Evolutionary conservation across 208 protist species (phyloP), one percentile per base, ranked within the genome.

Genomic region (Leishmania mexicana): DNA sequence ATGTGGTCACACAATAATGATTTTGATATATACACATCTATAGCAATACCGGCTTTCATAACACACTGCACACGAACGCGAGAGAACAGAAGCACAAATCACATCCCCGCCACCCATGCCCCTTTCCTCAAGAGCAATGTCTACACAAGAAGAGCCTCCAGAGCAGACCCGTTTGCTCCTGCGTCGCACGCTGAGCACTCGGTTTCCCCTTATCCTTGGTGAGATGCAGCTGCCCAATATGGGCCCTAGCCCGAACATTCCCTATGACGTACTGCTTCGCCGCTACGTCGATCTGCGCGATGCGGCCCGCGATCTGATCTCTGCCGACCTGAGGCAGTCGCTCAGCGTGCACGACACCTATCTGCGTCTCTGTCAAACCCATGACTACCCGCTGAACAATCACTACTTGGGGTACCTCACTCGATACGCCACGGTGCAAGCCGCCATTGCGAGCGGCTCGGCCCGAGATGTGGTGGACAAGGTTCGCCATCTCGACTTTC

Each of bases 401-500:
- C n/a, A 58, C 62, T 80, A 72, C 49, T 8, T 73, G 11, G 47
- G 72, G 35, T 80, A 80, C 64, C 76, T 80, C 15, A 35, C 13
- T 35, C 62, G 28, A 40, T 80, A 80, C 57, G 62, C 64, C 8
- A 11, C 24, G 60, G 76, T 54, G 60, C 76, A 80, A 45, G 58
- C 60, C 42, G 76, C 76, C 28, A 80, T 80, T 38, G 45, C 60
- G 6, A 42, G 11, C 15, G 64, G 76, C 57, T 19, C 45, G 49
- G 64, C 45, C 5, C n/a, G 35, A 13, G 62, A 35, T 1, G 7
- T 70, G 31, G n/a, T 72, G 45, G 19, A 42, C n/a, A 58, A 45
- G 80, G 85, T 81, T 40, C 74, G 79, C 64, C 81, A 64, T 42
- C 81, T 87, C 35, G 74, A 88, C 64, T 85, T 94, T 38, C 70